Conservation (phyloP, 495 filamentous ascomycete species). For the Podospora pseudopauciseta region DNA sequence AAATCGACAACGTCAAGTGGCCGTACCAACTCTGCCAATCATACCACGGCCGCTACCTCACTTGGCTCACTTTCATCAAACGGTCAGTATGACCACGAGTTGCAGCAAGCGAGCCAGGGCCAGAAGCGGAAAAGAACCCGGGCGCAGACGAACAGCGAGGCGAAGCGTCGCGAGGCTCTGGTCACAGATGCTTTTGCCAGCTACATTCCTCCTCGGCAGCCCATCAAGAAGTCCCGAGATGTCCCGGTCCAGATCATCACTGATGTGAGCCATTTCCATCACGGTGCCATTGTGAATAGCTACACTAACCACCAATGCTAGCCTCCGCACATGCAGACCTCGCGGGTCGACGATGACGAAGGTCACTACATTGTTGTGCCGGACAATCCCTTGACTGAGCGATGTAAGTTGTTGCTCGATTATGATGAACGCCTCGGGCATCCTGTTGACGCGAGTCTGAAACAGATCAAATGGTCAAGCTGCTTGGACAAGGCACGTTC, state of each 20-base stretch:
- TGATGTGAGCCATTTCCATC: conserved; percentile 64
- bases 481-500: conserved; percentile 95
- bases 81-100: conserved; percentile 56
- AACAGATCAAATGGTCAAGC: conserved; percentile 76
- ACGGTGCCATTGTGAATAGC: conserved; percentile 14
- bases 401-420: conserved; percentile 62
- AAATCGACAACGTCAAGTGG: conserved; percentile 74
- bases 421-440: background rate
- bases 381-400: conserved; percentile 75
- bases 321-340: conserved; percentile 52
- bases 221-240: conserved; percentile 86
- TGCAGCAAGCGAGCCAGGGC: conserved; percentile 59
- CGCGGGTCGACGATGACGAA: conserved; percentile 82
- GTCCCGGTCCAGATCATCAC: conserved; percentile 75
- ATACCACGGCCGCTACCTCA: conserved; percentile 89
- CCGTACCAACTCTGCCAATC: conserved; percentile 75
- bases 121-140: conserved; percentile 86
- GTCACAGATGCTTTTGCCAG: conserved; percentile 66
- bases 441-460: background rate
- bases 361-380: conserved; percentile 91
- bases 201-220: conserved; percentile 82
- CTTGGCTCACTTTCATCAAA: conserved; percentile 66
- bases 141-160: conserved; percentile 73
- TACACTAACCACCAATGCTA: conserved; percentile 21
- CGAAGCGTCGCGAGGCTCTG: conserved; percentile 68